Conservation (phyloP, 2,329 filamentous ascomycete species). For the Trichoderma afroharzianum region DNA sequence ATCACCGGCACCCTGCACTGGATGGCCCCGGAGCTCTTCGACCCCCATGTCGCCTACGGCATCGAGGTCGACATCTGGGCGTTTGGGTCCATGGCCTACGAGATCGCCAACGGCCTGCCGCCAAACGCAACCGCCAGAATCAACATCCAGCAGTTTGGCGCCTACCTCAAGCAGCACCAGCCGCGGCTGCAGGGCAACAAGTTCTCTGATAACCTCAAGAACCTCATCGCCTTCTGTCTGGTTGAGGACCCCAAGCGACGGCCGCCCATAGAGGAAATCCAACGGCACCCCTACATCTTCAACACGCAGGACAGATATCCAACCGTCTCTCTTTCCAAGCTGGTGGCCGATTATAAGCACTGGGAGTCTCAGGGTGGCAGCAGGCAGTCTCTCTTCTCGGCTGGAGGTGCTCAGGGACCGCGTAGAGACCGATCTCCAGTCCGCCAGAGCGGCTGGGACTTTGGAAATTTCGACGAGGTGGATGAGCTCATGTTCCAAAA, state of each 20-base stretch:
- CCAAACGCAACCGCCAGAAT: constrained; percentile 47
- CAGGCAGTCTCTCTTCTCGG: constrained; percentile 54
- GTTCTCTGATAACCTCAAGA: constrained; percentile 54
- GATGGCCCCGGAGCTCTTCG: constrained; percentile 64
- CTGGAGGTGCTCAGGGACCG: constrained; percentile 46
- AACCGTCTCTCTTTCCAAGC: constrained; percentile 53
- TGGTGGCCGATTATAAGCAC: constrained; percentile 63
- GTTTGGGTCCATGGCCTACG: constrained; percentile 63
- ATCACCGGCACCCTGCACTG: constrained; percentile 66
- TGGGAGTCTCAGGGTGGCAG: constrained; percentile 68
- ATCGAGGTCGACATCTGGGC: constrained; percentile 65
- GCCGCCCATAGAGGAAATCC: constrained; percentile 56
- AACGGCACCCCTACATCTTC: constrained; percentile 61
- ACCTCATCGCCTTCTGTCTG: constrained; percentile 59
- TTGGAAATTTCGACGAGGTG: constrained; percentile 34
- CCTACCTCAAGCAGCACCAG: constrained; percentile 42
- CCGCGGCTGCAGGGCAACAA: constrained; percentile 57
- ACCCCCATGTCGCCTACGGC: constrained; percentile 49
- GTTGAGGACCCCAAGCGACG: constrained; percentile 54
- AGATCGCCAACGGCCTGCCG: constrained; percentile 62
- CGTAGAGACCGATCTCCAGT: constrained; percentile 34
- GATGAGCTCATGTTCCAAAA: constrained; percentile 17
- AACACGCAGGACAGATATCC: constrained; percentile 57
- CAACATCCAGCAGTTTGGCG: constrained; percentile 41
- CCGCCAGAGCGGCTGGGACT: constrained; percentile 57